Conservation (phyloP, 805 yeast genomes). For the Cyberlindnera maritima region DNA sequence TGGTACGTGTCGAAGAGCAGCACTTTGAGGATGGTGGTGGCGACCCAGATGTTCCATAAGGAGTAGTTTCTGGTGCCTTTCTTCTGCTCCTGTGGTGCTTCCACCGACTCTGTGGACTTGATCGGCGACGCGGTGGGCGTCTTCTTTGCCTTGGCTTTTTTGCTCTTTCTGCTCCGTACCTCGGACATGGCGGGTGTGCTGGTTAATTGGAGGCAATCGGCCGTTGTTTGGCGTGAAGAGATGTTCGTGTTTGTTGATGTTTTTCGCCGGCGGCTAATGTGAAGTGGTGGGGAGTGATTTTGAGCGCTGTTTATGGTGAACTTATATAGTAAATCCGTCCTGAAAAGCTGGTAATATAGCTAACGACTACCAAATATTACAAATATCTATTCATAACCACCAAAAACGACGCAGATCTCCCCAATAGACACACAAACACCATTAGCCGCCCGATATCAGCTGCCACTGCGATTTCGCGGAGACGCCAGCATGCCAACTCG, state of each 20-base stretch:
- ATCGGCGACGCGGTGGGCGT: background rate
- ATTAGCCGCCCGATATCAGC: conserved; percentile 1
- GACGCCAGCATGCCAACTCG: background rate
- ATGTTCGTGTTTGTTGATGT: background rate
- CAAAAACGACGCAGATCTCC: too few species aligned
- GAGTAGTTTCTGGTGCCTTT: conserved; percentile 38
- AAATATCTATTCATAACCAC: too few species aligned
- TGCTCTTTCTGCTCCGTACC: conserved; percentile 14
- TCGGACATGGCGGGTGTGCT: background rate
- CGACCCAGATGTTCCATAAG: conserved; percentile 65
- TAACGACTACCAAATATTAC: too few species aligned
- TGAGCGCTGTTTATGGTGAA: too few species aligned
- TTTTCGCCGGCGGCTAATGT: too few species aligned
- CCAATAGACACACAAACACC: too few species aligned
- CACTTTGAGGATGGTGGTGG: conserved; percentile 55
- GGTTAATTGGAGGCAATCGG: background rate
- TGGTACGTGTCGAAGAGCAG: conserved; percentile 77
- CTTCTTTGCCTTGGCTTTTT: conserved; percentile 5
- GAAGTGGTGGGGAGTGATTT: too few species aligned
- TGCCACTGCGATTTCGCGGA: background rate
- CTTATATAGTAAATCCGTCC: too few species aligned
- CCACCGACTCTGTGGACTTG: background rate
- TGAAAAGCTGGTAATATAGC: too few species aligned
- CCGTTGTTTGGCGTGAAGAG: too few species aligned
- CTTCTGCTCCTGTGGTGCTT: background rate